These are phyloP conservation scores for Aureobasidium sp. DNA, from an alignment of 2,329 filamentous ascomycete genomes.

Conservation along the genomic window DNA sequence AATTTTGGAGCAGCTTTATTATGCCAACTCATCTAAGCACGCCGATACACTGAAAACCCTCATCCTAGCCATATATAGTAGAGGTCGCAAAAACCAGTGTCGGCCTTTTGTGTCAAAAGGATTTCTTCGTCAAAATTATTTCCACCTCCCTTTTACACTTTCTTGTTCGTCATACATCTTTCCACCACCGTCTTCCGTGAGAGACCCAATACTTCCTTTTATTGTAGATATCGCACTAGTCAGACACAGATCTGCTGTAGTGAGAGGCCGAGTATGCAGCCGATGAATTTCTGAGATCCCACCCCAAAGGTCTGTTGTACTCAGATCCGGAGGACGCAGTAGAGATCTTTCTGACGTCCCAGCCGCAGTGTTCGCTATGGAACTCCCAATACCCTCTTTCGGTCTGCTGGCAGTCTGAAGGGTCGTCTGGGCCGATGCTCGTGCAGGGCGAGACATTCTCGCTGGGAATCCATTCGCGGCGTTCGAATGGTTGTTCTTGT, in stretches of 20 bases:
- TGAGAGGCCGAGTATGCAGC: background rate
- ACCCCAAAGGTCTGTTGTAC: background rate
- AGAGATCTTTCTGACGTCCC: background rate
- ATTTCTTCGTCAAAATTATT: background rate
- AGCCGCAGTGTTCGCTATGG: background rate
- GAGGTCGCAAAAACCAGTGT: background rate
- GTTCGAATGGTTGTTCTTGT: background rate
- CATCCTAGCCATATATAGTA: background rate
- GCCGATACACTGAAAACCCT: background rate
- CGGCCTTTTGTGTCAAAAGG: background rate
- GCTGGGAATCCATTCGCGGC: background rate
- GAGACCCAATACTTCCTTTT: background rate
- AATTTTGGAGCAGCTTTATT: too few relatives aligned
- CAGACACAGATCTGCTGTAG: background rate
- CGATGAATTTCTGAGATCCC: background rate
- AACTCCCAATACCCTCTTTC: background rate
- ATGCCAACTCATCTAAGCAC: background rate
- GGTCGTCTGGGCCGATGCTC: background rate
- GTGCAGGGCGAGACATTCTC: background rate
- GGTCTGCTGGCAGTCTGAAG: background rate
- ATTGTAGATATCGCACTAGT: background rate
- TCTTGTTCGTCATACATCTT: background rate
- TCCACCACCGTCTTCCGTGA: background rate
- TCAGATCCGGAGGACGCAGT: background rate
- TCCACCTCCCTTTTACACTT: background rate